phyloP scores from a whole-genome alignment of 352 stramenopile genomes.

The Thraustochytrium sp. region DNA sequence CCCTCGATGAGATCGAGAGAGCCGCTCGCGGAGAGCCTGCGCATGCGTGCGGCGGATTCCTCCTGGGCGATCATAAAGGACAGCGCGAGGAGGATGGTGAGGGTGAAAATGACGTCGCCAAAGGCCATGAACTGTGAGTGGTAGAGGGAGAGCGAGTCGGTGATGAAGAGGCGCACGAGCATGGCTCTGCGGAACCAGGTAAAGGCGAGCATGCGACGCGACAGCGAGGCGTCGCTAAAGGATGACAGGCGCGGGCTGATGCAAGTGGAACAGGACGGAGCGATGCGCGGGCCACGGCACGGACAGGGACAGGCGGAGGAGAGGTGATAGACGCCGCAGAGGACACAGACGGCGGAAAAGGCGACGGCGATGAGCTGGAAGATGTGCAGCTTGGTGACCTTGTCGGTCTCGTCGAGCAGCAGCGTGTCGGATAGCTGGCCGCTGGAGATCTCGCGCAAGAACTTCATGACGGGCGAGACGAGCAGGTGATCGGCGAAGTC shows the following conservation, averaged over 20 bases:
- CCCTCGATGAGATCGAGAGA: background rate
- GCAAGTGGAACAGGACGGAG: background rate
- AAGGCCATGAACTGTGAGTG: slow-evolving; percentile 37
- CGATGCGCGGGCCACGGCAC: background rate
- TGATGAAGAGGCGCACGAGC: slow-evolving; percentile 40
- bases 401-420: slow-evolving; percentile 25
- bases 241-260: too few relatives aligned
- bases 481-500: slow-evolving; percentile 3
- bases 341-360: slow-evolving; percentile 25
- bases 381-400: slow-evolving; percentile 40
- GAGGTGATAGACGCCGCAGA: slow-evolving; percentile 13
- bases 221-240: background rate
- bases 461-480: slow-evolving; percentile 29
- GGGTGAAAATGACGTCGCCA: slow-evolving; percentile 32
- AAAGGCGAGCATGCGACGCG: slow-evolving; percentile 17
- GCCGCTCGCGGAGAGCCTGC: background rate
- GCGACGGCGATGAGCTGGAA: slow-evolving; percentile 30
- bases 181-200: slow-evolving; percentile 36
- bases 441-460: slow-evolving; percentile 26
- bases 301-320: background rate
- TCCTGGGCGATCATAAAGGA: slow-evolving; percentile 26
- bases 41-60: slow-evolving; percentile 30
- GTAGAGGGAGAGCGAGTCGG: slow-evolving; percentile 28
- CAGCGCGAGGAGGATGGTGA: slow-evolving; percentile 28
- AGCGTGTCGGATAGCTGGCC: slow-evolving; percentile 18